These are phyloP conservation scores for Penicillium sp. DNA, from an alignment of 2,329 filamentous ascomycete species.

Conservation along the genomic window DNA sequence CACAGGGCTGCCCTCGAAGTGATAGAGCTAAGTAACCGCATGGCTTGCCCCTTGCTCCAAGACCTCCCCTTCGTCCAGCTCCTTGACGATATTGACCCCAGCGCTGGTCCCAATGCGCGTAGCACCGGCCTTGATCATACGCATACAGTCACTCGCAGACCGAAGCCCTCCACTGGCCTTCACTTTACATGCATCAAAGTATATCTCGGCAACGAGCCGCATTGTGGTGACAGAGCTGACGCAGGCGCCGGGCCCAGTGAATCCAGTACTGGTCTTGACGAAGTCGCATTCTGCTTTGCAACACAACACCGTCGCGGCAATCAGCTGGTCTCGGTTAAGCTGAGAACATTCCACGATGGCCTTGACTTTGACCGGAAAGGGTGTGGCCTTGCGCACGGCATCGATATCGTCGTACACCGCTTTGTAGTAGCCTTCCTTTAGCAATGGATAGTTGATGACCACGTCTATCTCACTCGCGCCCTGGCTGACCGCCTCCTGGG, in stretches of 20 bases:
- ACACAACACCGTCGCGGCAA: constrained; percentile 54
- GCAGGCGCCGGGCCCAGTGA: constrained; percentile 54
- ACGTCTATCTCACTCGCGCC: constrained; percentile 59
- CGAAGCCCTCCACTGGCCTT: constrained; percentile 60
- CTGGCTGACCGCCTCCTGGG: constrained; percentile 47
- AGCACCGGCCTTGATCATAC: constrained; percentile 58
- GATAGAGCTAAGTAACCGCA: constrained; percentile 9
- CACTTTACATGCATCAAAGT: constrained; percentile 46
- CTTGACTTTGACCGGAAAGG: constrained; percentile 48
- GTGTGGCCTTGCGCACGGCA: constrained; percentile 50
- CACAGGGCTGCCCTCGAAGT: background rate
- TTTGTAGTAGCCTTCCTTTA: constrained; percentile 47
- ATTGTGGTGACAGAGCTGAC: constrained; percentile 55
- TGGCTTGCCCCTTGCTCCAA: constrained; percentile 22
- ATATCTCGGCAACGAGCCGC: constrained; percentile 47
- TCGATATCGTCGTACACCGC: constrained; percentile 54
- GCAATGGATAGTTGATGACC: constrained; percentile 55
- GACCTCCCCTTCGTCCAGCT: constrained; percentile 25
- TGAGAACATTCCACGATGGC: constrained; percentile 60
- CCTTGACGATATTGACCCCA: constrained; percentile 56
- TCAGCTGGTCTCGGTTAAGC: constrained; percentile 49
- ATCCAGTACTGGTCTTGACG: constrained; percentile 61
- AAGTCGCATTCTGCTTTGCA: constrained; percentile 55
- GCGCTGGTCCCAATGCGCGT: constrained; percentile 56
- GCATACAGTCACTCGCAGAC: constrained; percentile 49